Base-by-base conservation (phyloP, 1,284 basidiomycete genomes). In the Cutaneotrichosporon curvatum region DNA sequence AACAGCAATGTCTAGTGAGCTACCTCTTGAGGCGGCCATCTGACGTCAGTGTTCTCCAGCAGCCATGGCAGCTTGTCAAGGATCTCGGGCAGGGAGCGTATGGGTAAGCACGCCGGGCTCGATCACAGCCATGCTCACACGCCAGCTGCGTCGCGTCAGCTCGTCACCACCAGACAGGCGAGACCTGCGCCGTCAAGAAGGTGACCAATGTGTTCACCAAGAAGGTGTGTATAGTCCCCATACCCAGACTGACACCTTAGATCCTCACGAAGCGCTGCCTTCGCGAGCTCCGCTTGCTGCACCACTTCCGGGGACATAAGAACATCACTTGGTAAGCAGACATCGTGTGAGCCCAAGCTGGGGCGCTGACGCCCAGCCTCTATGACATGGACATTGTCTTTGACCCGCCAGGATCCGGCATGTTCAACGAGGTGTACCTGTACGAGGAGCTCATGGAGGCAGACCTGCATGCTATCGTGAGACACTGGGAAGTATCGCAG, bases 371-470 rank as follows among this genome's bases (percentile, higher is more conserved):
- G 9, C 30, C n/a, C 35, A 75, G 91, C 64, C 74, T 96, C 35
- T 96, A 95, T 63, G 92, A 96, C 69, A 92, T 96, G 87, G 91
- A 94, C 68, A 89, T 94, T 50, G 87, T 94, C 40, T 87, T 89
- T 68, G 84, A 86, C 59, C 79, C 85, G 15, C 66, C 68, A n/a
- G 67, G 67, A 49, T 84, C 80, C 50, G 85, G 86, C 56, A 85
- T 87, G 69, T 96, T 96, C 67, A 87, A 91, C 67, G 91, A 95
- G 72, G 90, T 95, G 15, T 95, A 92, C 71, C 83, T 94, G 59
- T 94, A 92, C 67, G 89, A 95, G 75, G 91, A 96, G 70, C 81
- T 97, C 55, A 99, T 98, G 95, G 95, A 99, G 71, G 95, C 95
- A 43, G 95, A 99, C 78, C 78, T 99, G 16, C 95, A 99, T 65